Evolutionary conservation across 495 filamentous ascomycete genomes (phyloP), one percentile per base, ranked within the genome.

Genomic region (Penicillium cataractarum): DNA sequence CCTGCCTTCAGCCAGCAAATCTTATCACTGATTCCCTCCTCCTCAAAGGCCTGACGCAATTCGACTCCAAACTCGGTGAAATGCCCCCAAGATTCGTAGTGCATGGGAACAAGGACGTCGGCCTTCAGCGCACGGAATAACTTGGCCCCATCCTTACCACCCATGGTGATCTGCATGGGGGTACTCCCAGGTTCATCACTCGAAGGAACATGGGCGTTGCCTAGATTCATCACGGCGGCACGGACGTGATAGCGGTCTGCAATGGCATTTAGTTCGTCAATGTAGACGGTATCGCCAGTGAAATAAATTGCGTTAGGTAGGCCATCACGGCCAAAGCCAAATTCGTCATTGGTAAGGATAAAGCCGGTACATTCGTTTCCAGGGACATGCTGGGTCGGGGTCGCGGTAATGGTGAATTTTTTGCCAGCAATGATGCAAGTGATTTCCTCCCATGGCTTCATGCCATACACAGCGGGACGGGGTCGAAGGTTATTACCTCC

Each of bases 251-350:
- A 71, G 21, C 51, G 51, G 7, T 70, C 56, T 1, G 60, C 49
- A 27, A 77, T 75, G 7, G 51, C 29, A 5, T 56, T 57, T 17
- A 85, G 61, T 55, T 82, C 81, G 0, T 75, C 68, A n/a, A 84
- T 67, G 61, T 84, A 83, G 0, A 85, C 73, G 1, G 83, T 86
- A 53, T 86, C 84, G 2, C 83, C 83, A 1, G 82, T 78, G 68
- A 86, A 82, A 60, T 81, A 86, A 35, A 86, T 76, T 1, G 78
- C 83, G 54, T 84, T 84, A 4, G 81, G 82, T 4, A 59, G 60
- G 8, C 80, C 82, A 48, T 76, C 65, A 9, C 21, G 21, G 6
- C 66, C 65, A 4, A 55, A 33, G 2, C 82, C 84, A 52, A 85
- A 84, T 0, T 68, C 70, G 1, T 67, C 60, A 0, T 70, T 57